phyloP scores from a whole-genome alignment of 1,139 yeast species.

The Scheffersomyces illinoinensis region DNA sequence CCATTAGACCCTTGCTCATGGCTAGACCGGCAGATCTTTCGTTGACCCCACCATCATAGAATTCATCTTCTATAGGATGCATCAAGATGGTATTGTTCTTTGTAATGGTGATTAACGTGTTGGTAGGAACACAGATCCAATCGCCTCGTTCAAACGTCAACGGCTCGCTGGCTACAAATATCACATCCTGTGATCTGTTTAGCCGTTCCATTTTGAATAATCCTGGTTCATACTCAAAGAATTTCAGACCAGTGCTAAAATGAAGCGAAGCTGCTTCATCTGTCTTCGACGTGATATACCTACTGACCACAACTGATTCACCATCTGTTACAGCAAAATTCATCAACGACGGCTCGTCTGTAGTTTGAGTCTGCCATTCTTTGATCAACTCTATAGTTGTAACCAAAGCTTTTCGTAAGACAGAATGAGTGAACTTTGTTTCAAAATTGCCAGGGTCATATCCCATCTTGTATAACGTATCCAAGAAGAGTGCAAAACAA shows the following conservation, averaged over 20 bases:
- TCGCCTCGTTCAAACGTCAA: constrained; percentile 94
- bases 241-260: constrained; percentile 90
- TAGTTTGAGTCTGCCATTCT: constrained; percentile 54
- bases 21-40: constrained; percentile 81
- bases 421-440: constrained; percentile 48
- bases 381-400: constrained; percentile 74
- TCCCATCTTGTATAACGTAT: constrained; percentile 75
- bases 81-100: constrained; percentile 77
- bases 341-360: constrained; percentile 76
- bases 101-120: constrained; percentile 79
- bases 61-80: constrained; percentile 91
- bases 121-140: constrained; percentile 97
- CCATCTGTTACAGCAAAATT: constrained; percentile 98
- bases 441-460: constrained; percentile 55
- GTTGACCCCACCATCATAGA: constrained; percentile 66
- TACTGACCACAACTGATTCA: constrained; percentile 77
- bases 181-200: constrained; percentile 88
- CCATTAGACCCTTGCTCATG: constrained; percentile 88
- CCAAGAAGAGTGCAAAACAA: constrained; percentile 85
- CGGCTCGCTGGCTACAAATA: constrained; percentile 97
- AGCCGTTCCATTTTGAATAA: constrained; percentile 92
- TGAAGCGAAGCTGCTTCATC: constrained; percentile 97
- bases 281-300: constrained; percentile 84
- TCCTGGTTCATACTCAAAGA: constrained; percentile 86
- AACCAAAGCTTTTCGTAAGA: constrained; percentile 67